Evolutionary conservation across 2,329 filamentous ascomycete species (phyloP).

Genomic region (Cladosporium sp.): DNA sequence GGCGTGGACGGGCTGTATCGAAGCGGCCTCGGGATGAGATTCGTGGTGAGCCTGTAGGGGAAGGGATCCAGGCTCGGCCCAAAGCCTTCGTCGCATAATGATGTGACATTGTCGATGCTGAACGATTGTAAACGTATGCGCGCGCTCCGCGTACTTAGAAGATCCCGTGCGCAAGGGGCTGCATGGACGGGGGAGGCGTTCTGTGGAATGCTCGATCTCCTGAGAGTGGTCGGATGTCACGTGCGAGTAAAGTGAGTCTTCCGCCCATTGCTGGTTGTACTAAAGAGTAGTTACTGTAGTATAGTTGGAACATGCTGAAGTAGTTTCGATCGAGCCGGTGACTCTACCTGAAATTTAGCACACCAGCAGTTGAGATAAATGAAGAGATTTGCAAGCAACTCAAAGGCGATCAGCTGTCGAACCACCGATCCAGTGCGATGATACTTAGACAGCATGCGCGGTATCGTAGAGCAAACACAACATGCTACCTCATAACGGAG

Average conservation of each 20-base stretch:
- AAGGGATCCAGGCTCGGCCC: conserved; percentile 21
- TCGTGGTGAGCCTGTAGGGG: conserved; percentile 9
- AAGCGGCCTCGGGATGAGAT: conserved; percentile 12
- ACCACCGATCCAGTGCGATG: background rate
- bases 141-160: background rate
- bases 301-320: background rate
- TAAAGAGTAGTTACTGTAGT: background rate
- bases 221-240: background rate
- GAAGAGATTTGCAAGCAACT: background rate
- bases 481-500: background rate
- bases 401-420: background rate
- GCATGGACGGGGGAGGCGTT: background rate
- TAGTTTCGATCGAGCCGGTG: background rate
- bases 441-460: background rate
- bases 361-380: background rate
- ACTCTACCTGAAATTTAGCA: background rate
- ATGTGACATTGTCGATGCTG: conserved; percentile 16
- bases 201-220: background rate
- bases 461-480: background rate
- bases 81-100: conserved; percentile 22
- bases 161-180: background rate
- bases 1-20: background rate
- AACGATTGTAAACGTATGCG: background rate
- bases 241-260: background rate
- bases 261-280: background rate